phyloP scores from a whole-genome alignment of 1,284 basidiomycete species.

The Schizophyllum commune region DNA sequence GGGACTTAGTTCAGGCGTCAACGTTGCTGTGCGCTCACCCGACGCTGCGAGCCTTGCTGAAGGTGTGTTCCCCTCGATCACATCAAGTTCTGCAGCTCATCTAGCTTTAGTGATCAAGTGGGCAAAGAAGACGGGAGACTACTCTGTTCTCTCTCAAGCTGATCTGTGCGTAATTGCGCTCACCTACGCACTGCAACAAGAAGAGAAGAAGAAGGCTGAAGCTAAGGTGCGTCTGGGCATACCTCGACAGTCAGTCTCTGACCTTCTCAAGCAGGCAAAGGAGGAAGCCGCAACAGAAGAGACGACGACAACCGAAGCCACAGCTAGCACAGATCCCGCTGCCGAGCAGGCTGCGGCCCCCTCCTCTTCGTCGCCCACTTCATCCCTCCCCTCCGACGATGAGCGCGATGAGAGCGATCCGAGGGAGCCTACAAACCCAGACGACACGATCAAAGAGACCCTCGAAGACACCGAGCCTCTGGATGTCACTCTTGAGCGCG shows the following conservation, averaged over 20 bases:
- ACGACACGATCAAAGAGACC: conserved; percentile 7
- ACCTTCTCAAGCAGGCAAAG: not conserved
- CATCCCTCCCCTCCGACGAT: not conserved
- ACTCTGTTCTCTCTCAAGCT: conserved; percentile 84
- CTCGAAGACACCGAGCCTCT: conserved; percentile 33
- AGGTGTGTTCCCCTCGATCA: conserved; percentile 42
- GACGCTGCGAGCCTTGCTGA: conserved; percentile 67
- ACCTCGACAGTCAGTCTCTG: not conserved
- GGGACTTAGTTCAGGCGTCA: conserved; percentile 67
- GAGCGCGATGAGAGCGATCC: conserved; percentile 11
- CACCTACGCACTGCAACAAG: conserved; percentile 70
- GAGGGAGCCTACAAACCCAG: conserved; percentile 12
- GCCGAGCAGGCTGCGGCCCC: not conserved
- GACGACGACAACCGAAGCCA: not conserved
- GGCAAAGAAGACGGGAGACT: conserved; percentile 96
- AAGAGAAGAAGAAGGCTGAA: conserved; percentile 37
- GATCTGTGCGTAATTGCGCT: conserved; percentile 92
- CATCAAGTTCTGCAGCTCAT: conserved; percentile 9
- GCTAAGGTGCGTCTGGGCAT: conserved; percentile 7
- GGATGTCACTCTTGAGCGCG: conserved; percentile 38
- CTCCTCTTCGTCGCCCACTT: not conserved
- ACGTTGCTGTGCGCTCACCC: conserved; percentile 68
- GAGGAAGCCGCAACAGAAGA: not conserved
- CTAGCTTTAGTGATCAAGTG: conserved; percentile 67
- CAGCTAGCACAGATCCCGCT: not conserved